phyloP scores from a whole-genome alignment of 768 basidiomycete genomes.

The Phlebiopsis gigantea region DNA sequence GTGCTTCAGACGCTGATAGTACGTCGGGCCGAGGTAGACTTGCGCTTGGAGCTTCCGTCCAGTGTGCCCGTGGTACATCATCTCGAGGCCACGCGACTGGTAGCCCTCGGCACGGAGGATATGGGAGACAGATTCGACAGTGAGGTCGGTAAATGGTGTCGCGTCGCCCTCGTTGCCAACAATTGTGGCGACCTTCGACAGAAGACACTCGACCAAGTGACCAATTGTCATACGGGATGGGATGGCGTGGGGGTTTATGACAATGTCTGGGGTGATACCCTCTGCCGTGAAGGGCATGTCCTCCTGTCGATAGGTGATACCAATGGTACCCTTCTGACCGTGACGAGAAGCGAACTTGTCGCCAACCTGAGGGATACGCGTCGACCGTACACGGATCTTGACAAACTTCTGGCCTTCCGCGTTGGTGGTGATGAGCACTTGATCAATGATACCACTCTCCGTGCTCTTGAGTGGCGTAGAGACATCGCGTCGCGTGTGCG shows the following conservation, averaged over 20 bases:
- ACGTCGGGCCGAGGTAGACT: slow-evolving; percentile 97
- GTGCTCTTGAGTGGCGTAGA: slow-evolving; percentile 98
- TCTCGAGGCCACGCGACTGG: slow-evolving; percentile 93
- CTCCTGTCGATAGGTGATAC: slow-evolving; percentile 98
- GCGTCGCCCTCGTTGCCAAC: slow-evolving; percentile 98
- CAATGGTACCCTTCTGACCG: slow-evolving; percentile 99
- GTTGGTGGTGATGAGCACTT: slow-evolving; percentile 95
- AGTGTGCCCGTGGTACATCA: slow-evolving; percentile 99
- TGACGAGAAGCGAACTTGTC: slow-evolving; percentile 99
- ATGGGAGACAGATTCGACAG: slow-evolving; percentile 95
- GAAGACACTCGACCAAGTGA: slow-evolving; percentile 95
- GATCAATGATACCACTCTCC: slow-evolving; percentile 96
- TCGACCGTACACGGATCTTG: slow-evolving; percentile 93
- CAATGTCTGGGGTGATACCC: slow-evolving; percentile 93
- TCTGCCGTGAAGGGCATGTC: slow-evolving; percentile 99
- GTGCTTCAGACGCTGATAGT: slow-evolving; percentile 98
- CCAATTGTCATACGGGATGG: slow-evolving; percentile 99
- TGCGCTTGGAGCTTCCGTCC: slow-evolving; percentile 98
- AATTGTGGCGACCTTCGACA: slow-evolving; percentile 94
- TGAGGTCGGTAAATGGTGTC: slow-evolving; percentile 97
- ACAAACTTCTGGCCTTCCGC: slow-evolving; percentile 96
- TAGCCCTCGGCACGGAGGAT: slow-evolving; percentile 87
- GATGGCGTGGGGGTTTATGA: slow-evolving; percentile 99
- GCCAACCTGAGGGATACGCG: slow-evolving; percentile 88
- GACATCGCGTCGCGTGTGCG: slow-evolving; percentile 91